Percentiles rank a stretch among this genome's conserved stretches.
Conservation (phyloP, 129 eudicot genomes). For the Arctium minus region DNA sequence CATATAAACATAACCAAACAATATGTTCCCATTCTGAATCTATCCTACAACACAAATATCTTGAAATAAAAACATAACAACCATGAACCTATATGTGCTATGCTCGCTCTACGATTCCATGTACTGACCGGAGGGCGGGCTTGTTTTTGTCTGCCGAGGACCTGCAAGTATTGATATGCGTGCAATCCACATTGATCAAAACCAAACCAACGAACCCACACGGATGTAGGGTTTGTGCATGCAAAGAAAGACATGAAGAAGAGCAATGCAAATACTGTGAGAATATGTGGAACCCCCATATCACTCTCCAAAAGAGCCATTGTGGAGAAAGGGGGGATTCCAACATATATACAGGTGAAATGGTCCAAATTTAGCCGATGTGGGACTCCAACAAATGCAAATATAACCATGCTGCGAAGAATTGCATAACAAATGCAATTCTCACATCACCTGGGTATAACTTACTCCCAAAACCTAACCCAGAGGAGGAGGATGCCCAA, state of each 20-base stretch:
- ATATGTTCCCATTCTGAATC: not conserved
- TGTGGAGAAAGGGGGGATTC: no score
- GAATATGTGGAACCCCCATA: no score
- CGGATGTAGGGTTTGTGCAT: not conserved
- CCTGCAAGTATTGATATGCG: slow-evolving; percentile 32
- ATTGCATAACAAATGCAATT: not conserved
- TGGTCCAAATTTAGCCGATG: no score
- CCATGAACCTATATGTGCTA: not conserved
- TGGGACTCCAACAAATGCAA: not conserved
- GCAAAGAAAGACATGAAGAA: not conserved
- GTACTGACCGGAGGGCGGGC: slow-evolving; percentile 66
- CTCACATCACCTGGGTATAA: not conserved
- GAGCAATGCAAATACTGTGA: not conserved
- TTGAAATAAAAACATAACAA: not conserved
- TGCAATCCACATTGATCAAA: slow-evolving; percentile 12
- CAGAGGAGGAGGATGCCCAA: not conserved
- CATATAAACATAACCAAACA: not conserved
- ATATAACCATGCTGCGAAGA: not conserved
- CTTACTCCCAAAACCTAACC: not conserved
- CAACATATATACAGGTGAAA: no score
- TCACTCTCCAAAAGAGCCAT: no score
- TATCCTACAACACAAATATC: not conserved
- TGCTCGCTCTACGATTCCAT: slow-evolving; percentile 36
- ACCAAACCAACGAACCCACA: not conserved
- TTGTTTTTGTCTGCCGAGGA: slow-evolving; percentile 50